Base-by-base conservation (phyloP, 2,329 filamentous ascomycete species). In the Colletotrichum spaethianum region DNA sequence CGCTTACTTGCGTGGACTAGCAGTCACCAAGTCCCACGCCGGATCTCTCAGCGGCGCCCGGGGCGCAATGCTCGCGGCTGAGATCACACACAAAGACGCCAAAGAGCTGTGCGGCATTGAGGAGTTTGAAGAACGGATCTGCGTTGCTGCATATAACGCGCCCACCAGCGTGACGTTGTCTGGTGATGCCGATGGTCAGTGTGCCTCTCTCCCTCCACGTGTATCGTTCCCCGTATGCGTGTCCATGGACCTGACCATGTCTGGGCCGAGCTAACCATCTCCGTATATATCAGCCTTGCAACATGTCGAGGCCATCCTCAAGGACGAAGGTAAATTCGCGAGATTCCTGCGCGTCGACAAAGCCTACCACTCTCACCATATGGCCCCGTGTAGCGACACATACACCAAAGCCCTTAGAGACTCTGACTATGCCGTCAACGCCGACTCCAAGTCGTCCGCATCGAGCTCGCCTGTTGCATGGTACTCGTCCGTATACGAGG, bases 41-140 rank as follows among this genome's bases (percentile, higher is more conserved):
- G 42, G 67, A 33, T 64, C 74, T n/a, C 46, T 33, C 9, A 50
- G 16, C 26, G 48, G 1, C 69, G 69, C 74, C 53, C 44, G 63
- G 1, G 77, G 78, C 0, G 60, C 73, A 4, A 80, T 80, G 78
- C 42, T 78, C 48, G 77, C 77, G 1, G 71, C 73, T 8, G 76
- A 75, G 6, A 56, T 76, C 1, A 64, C 76, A 8, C 63, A 65
- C 9, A 64, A 67, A 4, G 74, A 79, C 6, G 59, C 66, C 18
- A 73, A 36, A 20, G 50, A 56, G 20, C 23, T 65, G 28, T 57
- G 74, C 74, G 6, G 50, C 48, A 1, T 64, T 66, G 42, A 52
- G 2, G 63, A 55, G 4, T 75, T 74, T 33, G 16, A 31, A 0
- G 80, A 77, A 0, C 73, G 72, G 0, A 23, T 78, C 4, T 31